phyloP scores from a whole-genome alignment of 116 monocot species.

The Posidonia oceanica region DNA sequence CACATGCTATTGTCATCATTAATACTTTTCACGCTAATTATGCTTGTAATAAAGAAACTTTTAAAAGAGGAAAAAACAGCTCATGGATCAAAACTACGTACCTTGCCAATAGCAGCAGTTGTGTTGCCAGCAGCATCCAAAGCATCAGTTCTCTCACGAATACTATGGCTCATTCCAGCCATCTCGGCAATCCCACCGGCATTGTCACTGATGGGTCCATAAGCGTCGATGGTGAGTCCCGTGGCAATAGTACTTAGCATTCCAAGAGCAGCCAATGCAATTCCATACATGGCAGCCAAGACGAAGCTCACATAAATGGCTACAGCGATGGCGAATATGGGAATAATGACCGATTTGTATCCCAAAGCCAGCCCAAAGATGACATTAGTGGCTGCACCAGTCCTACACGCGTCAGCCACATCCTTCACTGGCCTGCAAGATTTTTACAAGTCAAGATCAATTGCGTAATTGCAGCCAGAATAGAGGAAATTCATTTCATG shows the following conservation, averaged over 20 bases:
- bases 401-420: constrained; percentile 27
- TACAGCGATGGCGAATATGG: constrained; percentile 30
- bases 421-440: constrained; percentile 16
- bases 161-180: constrained; percentile 33
- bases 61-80: too few relatives aligned
- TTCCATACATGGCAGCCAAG: constrained; percentile 33
- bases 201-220: constrained; percentile 35
- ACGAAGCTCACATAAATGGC: constrained; percentile 33
- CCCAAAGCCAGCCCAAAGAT: constrained; percentile 26
- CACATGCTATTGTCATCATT: too few relatives aligned
- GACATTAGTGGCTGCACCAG: constrained; percentile 38
- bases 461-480: background rate
- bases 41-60: too few relatives aligned
- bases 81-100: background rate
- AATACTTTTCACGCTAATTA: too few relatives aligned
- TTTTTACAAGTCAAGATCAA: background rate
- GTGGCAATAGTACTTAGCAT: constrained; percentile 25
- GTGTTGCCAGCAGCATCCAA: constrained; percentile 35
- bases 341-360: constrained; percentile 38
- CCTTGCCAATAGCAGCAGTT: constrained; percentile 39
- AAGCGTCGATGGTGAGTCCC: constrained; percentile 30
- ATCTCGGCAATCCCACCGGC: constrained; percentile 40
- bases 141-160: constrained; percentile 40
- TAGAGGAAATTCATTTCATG: too few relatives aligned
- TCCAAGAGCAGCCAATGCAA: constrained; percentile 30